Percentiles rank a stretch among this genome's conserved stretches.
These are phyloP conservation scores for Erysimum cheiri DNA, from an alignment of 441 rosid species.

Conservation along the genomic window DNA sequence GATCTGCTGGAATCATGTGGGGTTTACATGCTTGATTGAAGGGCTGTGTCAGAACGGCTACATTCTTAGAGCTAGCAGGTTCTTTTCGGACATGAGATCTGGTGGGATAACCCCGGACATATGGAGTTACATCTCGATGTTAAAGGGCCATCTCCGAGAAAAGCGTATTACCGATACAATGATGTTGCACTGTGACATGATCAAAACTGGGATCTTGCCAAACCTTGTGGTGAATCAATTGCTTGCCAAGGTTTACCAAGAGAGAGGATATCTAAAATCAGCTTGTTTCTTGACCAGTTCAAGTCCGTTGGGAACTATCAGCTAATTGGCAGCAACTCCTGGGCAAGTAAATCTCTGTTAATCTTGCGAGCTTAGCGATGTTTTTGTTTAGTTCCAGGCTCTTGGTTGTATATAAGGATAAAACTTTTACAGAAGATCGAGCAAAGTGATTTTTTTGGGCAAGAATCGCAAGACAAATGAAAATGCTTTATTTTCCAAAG, in stretches of 20 bases:
- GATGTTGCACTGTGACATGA: constrained; percentile 74
- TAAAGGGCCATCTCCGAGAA: constrained; percentile 46
- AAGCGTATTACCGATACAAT: constrained; percentile 54
- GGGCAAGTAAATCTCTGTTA: constrained; percentile 11
- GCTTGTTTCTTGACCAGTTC: constrained; percentile 40
- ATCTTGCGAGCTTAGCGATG: background rate
- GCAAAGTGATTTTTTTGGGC: constrained; percentile 17
- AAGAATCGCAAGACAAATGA: background rate
- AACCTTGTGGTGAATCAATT: constrained; percentile 45
- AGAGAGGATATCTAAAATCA: constrained; percentile 51
- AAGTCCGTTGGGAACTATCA: background rate
- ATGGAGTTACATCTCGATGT: constrained; percentile 37
- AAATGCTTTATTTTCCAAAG: constrained; percentile 11
- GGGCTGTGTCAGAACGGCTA: constrained; percentile 62
- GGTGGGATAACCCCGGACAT: constrained; percentile 54
- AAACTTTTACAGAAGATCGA: background rate
- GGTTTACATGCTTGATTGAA: constrained; percentile 54
- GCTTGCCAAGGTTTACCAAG: constrained; percentile 52
- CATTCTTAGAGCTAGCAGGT: constrained; percentile 58
- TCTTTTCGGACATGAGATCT: constrained; percentile 63
- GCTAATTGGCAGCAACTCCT: constrained; percentile 10
- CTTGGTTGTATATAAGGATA: constrained; percentile 23
- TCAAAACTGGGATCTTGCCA: constrained; percentile 68
- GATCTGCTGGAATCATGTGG: constrained; percentile 39
- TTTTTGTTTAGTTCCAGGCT: constrained; percentile 21